These are phyloP conservation scores for Debaryomyces sp. DNA, from an alignment of 1,139 yeast genomes.

Conservation along the genomic window DNA sequence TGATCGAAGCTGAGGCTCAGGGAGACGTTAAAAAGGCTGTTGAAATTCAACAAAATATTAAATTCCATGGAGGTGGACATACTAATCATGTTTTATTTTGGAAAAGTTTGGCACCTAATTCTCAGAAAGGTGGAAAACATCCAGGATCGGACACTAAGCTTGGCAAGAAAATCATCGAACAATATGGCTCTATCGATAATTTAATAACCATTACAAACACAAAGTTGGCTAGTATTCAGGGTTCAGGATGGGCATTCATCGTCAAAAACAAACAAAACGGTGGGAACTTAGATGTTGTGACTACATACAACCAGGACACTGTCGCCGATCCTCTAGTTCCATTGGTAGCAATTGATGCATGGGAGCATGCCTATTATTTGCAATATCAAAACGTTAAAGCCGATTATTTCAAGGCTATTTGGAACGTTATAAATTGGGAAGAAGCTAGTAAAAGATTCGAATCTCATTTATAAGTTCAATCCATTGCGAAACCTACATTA, in stretches of 20 bases:
- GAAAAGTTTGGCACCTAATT: conserved; percentile 47
- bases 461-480: conserved; percentile 15
- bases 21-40: conserved; percentile 42
- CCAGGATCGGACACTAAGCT: conserved; percentile 35
- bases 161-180: conserved; percentile 36
- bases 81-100: conserved; percentile 48
- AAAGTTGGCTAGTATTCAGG: conserved; percentile 49
- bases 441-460: conserved; percentile 44
- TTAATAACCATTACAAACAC: conserved; percentile 42
- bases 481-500: no score
- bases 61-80: conserved; percentile 50
- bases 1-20: conserved; percentile 35
- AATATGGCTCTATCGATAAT: conserved; percentile 44
- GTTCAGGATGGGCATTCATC: conserved; percentile 54
- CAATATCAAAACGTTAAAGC: conserved; percentile 52
- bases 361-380: conserved; percentile 56
- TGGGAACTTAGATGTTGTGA: conserved; percentile 40
- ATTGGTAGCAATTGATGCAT: conserved; percentile 51
- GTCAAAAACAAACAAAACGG: conserved; percentile 47
- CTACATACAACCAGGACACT: conserved; percentile 52
- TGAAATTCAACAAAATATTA: conserved; percentile 41
- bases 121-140: conserved; percentile 44
- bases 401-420: conserved; percentile 50
- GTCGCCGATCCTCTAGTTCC: conserved; percentile 44
- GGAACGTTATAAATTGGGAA: conserved; percentile 53